These are phyloP conservation scores for Cocos nucifera DNA, from an alignment of 176 grass and related monocot genomes.

Conservation along the genomic window DNA sequence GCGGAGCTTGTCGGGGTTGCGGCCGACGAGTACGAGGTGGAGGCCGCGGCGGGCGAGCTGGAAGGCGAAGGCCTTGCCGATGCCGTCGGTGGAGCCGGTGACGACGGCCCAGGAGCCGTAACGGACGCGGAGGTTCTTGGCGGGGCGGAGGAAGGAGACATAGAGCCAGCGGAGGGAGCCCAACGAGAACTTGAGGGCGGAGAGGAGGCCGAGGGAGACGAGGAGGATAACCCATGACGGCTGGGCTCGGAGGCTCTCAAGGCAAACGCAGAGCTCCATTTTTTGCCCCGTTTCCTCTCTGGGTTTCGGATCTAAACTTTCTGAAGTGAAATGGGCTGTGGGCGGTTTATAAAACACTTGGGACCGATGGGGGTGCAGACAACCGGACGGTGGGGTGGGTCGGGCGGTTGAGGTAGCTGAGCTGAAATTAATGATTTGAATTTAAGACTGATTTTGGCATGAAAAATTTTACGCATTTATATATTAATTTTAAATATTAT, in stretches of 20 bases:
- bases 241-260: not conserved
- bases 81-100: slow-evolving; percentile 77
- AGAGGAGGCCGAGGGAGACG: slow-evolving; percentile 40
- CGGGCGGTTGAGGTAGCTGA: not conserved
- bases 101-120: slow-evolving; percentile 89
- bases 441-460: too few relatives aligned
- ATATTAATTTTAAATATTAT: too few relatives aligned
- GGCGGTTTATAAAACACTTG: too few relatives aligned
- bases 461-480: too few relatives aligned
- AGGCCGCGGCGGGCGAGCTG: slow-evolving; percentile 55
- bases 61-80: slow-evolving; percentile 71
- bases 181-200: slow-evolving; percentile 25
- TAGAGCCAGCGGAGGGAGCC: slow-evolving; percentile 61
- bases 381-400: not conserved
- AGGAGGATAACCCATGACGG: slow-evolving; percentile 6
- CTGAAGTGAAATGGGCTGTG: too few relatives aligned
- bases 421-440: too few relatives aligned
- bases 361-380: too few relatives aligned
- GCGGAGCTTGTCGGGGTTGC: slow-evolving; percentile 62
- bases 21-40: slow-evolving; percentile 71
- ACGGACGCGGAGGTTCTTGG: slow-evolving; percentile 63
- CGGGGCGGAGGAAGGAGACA: slow-evolving; percentile 67
- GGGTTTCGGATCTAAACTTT: too few relatives aligned
- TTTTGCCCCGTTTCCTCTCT: not conserved
- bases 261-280: not conserved